These are phyloP conservation scores for Colletotrichum cereale DNA, from an alignment of 2,329 filamentous ascomycete species.

Conservation along the genomic window DNA sequence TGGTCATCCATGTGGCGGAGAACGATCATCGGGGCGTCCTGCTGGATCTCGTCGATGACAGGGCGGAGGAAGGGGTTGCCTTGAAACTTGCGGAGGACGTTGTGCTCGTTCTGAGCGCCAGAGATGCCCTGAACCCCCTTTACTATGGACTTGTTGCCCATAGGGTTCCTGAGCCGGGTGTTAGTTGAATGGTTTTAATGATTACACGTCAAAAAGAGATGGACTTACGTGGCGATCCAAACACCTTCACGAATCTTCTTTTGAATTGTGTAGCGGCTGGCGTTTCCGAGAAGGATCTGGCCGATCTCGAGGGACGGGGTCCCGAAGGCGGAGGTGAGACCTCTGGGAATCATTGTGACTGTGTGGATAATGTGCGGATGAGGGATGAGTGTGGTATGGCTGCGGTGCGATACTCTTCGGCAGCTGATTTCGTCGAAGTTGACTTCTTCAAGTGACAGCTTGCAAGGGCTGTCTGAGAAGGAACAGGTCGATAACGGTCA, in stretches of 20 bases:
- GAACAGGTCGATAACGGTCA: conserved; percentile 35
- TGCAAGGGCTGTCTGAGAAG: conserved; percentile 38
- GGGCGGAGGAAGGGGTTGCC: conserved; percentile 39
- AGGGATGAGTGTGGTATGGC: not conserved
- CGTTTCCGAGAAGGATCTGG: conserved; percentile 37
- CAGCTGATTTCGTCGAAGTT: conserved; percentile 16
- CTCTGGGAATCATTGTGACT: conserved; percentile 34
- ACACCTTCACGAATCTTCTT: conserved; percentile 40
- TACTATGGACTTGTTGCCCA: conserved; percentile 38
- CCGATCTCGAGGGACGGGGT: conserved; percentile 39
- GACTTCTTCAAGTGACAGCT: conserved; percentile 36
- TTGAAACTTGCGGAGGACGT: conserved; percentile 37
- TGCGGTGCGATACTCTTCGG: not conserved
- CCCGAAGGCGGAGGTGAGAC: conserved; percentile 32
- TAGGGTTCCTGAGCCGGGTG: conserved; percentile 11
- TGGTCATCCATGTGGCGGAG: conserved; percentile 39
- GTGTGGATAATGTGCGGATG: not conserved
- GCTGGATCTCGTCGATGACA: conserved; percentile 39
- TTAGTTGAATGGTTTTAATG: not conserved
- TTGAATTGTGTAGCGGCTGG: conserved; percentile 39
- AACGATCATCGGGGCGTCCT: conserved; percentile 39
- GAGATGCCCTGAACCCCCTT: conserved; percentile 38
- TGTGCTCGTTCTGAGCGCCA: conserved; percentile 38
- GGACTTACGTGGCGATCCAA: conserved; percentile 35
- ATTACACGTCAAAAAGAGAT: no score